Percentiles rank a stretch among this genome's conserved stretches.
Evolutionary conservation across 768 basidiomycete genomes (phyloP).

Genomic region (Mycena alexandri): DNA sequence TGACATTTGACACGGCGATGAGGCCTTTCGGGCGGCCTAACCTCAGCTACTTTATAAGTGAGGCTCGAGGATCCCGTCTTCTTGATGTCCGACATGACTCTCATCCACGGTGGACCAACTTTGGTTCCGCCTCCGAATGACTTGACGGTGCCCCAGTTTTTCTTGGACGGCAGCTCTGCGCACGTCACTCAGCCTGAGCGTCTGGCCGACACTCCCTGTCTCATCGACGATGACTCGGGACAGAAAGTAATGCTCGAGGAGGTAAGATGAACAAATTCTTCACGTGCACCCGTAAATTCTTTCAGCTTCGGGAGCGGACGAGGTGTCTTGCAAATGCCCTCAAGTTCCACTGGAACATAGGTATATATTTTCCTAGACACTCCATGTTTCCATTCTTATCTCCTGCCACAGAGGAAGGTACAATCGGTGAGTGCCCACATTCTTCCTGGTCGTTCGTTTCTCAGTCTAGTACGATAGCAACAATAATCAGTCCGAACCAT

Average conservation of each 20-base stretch:
- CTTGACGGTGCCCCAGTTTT: slow-evolving; percentile 57
- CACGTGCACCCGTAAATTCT: neutral
- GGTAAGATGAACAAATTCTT: slow-evolving; percentile 41
- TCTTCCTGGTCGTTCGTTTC: neutral
- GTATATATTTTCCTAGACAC: slow-evolving; percentile 35
- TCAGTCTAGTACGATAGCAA: slow-evolving; percentile 44
- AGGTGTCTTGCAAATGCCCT: slow-evolving; percentile 51
- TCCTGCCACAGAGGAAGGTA: slow-evolving; percentile 46
- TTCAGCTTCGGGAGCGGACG: slow-evolving; percentile 51
- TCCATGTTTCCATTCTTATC: neutral
- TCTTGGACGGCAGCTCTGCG: slow-evolving; percentile 48
- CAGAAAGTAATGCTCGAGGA: slow-evolving; percentile 50
- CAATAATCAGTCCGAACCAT: slow-evolving; percentile 58
- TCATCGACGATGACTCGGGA: slow-evolving; percentile 57
- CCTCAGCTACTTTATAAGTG: slow-evolving; percentile 26
- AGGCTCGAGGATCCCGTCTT: neutral
- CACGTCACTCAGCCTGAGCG: slow-evolving; percentile 52
- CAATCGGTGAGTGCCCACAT: slow-evolving; percentile 49
- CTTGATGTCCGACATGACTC: slow-evolving; percentile 13
- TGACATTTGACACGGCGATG: slow-evolving; percentile 26
- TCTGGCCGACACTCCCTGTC: slow-evolving; percentile 49
- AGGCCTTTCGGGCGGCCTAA: slow-evolving; percentile 22
- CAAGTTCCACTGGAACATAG: slow-evolving; percentile 44
- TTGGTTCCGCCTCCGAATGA: slow-evolving; percentile 28
- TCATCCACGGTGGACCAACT: slow-evolving; percentile 14